These are phyloP conservation scores for Helicostylum pulchrum DNA, from an alignment of 192 early-diverging fungal genomes.

Conservation along the genomic window DNA sequence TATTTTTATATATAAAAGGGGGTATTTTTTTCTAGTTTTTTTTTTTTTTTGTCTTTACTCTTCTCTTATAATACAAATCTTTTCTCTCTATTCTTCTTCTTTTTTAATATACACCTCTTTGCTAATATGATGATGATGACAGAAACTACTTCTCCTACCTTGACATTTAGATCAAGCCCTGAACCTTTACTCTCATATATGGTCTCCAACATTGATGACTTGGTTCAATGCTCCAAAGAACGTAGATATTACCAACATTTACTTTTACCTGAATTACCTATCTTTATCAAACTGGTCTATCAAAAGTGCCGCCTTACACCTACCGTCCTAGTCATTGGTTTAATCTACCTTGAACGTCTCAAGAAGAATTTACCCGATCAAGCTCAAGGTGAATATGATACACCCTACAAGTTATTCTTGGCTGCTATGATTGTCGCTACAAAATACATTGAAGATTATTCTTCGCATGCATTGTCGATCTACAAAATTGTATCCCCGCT, in stretches of 20 bases:
- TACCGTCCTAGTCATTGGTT: conserved; percentile 46
- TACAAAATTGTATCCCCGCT: conserved; percentile 28
- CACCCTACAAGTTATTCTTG: conserved; percentile 35
- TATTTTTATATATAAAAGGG: conserved; percentile 1
- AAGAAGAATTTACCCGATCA: conserved; percentile 52
- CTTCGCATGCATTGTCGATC: conserved; percentile 22
- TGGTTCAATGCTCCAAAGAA: conserved; percentile 18
- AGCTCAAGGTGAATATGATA: conserved; percentile 52
- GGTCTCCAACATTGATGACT: conserved; percentile 5
- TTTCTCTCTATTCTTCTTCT: neutral
- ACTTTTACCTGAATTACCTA: conserved; percentile 9
- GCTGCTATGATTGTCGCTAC: conserved; percentile 33
- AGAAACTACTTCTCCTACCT: neutral
- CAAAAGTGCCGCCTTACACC: conserved; percentile 28
- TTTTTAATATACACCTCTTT: neutral
- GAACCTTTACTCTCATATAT: conserved; percentile 18
- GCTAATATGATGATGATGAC: conserved; percentile 10
- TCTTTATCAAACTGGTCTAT: conserved; percentile 14
- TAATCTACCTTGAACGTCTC: conserved; percentile 67
- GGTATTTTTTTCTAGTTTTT: neutral
- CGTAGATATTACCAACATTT: conserved; percentile 13
- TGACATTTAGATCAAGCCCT: conserved; percentile 11
- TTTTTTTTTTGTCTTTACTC: neutral
- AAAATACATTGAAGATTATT: conserved; percentile 33
- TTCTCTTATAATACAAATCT: neutral